Conservation (phyloP, 1,284 basidiomycete genomes). For the Paramarasmius palmivorus region DNA sequence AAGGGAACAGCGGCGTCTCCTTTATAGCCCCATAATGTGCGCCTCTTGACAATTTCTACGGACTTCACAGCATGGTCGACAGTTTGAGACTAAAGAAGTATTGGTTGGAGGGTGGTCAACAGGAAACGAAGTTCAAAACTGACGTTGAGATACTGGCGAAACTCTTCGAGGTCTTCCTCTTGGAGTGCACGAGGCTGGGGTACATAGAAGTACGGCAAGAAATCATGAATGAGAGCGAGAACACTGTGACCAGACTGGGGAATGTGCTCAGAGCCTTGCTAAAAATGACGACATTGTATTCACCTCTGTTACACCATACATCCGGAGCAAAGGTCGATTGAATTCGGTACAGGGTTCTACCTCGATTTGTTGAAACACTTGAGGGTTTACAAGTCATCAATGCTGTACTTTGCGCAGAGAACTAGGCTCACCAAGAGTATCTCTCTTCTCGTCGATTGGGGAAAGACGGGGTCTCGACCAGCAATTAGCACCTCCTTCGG, state of each 20-base stretch:
- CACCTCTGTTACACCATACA: slow-evolving; percentile 90
- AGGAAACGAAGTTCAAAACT: slow-evolving; percentile 26
- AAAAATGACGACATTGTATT: background rate
- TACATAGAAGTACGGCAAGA: slow-evolving; percentile 91
- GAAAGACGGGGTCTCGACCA: slow-evolving; percentile 77
- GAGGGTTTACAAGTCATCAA: slow-evolving; percentile 2
- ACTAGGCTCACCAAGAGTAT: slow-evolving; percentile 56
- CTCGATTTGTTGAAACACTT: slow-evolving; percentile 94
- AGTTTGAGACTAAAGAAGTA: slow-evolving; percentile 22
- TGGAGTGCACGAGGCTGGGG: slow-evolving; percentile 82
- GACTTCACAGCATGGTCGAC: slow-evolving; percentile 43
- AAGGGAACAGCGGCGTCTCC: slow-evolving; percentile 82
- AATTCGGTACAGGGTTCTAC: slow-evolving; percentile 73
- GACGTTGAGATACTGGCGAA: slow-evolving; percentile 80
- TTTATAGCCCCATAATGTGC: slow-evolving; percentile 83
- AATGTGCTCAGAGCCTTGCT: slow-evolving; percentile 10
- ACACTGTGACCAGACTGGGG: slow-evolving; percentile 83
- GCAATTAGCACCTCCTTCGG: slow-evolving; percentile 72
- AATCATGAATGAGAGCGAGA: slow-evolving; percentile 77
- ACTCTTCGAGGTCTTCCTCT: slow-evolving; percentile 62
- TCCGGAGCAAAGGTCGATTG: slow-evolving; percentile 58
- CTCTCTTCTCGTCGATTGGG: slow-evolving; percentile 55
- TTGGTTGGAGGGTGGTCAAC: background rate
- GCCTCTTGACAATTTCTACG: slow-evolving; percentile 66
- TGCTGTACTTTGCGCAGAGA: background rate